phyloP scores from a whole-genome alignment of 2,329 filamentous ascomycete species.

The Fusarium sp. region DNA sequence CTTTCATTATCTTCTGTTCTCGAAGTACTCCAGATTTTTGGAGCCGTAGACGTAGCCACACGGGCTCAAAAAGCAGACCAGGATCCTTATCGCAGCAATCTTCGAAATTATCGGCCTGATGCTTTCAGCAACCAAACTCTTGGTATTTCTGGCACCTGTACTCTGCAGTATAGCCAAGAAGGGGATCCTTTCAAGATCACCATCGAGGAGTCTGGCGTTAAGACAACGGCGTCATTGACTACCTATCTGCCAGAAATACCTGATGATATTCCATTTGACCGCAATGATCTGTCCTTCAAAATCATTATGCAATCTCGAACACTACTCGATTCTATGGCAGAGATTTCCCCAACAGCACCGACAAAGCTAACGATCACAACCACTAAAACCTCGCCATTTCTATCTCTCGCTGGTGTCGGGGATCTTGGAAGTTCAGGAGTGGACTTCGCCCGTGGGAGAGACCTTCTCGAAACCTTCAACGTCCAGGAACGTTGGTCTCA shows the following conservation, averaged over 20 bases:
- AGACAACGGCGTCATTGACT: slow-evolving; percentile 86
- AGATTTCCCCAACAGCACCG: slow-evolving; percentile 75
- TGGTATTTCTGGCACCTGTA: slow-evolving; percentile 85
- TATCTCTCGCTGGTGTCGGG: slow-evolving; percentile 73
- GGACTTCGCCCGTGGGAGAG: slow-evolving; percentile 69
- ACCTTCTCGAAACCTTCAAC: slow-evolving; percentile 78
- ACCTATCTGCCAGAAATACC: slow-evolving; percentile 82
- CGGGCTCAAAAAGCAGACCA: slow-evolving; percentile 66
- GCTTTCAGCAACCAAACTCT: slow-evolving; percentile 86
- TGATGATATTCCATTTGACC: slow-evolving; percentile 88
- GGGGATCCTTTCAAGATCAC: slow-evolving; percentile 85
- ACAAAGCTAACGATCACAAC: slow-evolving; percentile 74
- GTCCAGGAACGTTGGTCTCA: slow-evolving; percentile 69
- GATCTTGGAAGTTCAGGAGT: slow-evolving; percentile 70
- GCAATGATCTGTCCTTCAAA: slow-evolving; percentile 83
- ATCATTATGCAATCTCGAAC: slow-evolving; percentile 88
- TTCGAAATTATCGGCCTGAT: slow-evolving; percentile 69
- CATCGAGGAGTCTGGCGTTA: slow-evolving; percentile 85
- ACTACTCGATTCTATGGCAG: slow-evolving; percentile 75
- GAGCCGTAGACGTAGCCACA: slow-evolving; percentile 74
- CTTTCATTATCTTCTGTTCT: slow-evolving; percentile 87
- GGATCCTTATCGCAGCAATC: slow-evolving; percentile 68
- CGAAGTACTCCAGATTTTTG: slow-evolving; percentile 95
- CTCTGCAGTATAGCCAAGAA: slow-evolving; percentile 76
- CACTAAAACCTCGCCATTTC: slow-evolving; percentile 70